These are phyloP conservation scores for Cordyceps javanica DNA, from an alignment of 2,329 filamentous ascomycete genomes.

Conservation along the genomic window DNA sequence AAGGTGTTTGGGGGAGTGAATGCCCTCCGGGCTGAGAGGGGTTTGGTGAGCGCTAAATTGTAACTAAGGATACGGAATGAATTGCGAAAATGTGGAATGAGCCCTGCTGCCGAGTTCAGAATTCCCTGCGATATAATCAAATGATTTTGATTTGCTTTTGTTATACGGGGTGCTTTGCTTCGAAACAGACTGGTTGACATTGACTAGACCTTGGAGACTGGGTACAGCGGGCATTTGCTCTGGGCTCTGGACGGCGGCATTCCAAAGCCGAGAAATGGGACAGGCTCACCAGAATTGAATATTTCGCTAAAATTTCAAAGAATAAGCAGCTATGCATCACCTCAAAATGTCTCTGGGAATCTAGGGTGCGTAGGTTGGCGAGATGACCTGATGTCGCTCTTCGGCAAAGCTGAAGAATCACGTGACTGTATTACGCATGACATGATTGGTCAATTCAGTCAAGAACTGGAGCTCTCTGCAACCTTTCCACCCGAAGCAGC, in stretches of 20 bases:
- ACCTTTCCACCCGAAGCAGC: conserved; percentile 37
- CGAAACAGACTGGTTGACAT: too few species aligned
- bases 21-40: conserved; percentile 18
- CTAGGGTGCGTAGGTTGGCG: not conserved
- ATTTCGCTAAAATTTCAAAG: not conserved
- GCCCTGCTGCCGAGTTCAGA: too few species aligned
- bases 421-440: conserved; percentile 22
- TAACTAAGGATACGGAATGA: not conserved
- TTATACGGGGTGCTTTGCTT: too few species aligned
- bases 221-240: too few species aligned
- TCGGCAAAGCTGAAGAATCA: conserved; percentile 23
- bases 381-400: conserved; percentile 7
- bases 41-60: too few species aligned
- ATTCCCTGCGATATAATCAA: not conserved
- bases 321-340: too few species aligned
- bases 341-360: too few species aligned
- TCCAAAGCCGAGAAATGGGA: too few species aligned
- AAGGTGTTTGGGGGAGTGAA: conserved; percentile 23
- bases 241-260: too few species aligned
- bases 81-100: too few species aligned
- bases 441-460: conserved; percentile 31
- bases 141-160: not conserved
- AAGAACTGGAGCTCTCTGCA: conserved; percentile 24
- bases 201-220: too few species aligned
- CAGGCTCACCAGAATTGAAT: too few species aligned